Base-by-base conservation (phyloP, 352 stramenopile genomes). In the Phytopythium aichiense region DNA sequence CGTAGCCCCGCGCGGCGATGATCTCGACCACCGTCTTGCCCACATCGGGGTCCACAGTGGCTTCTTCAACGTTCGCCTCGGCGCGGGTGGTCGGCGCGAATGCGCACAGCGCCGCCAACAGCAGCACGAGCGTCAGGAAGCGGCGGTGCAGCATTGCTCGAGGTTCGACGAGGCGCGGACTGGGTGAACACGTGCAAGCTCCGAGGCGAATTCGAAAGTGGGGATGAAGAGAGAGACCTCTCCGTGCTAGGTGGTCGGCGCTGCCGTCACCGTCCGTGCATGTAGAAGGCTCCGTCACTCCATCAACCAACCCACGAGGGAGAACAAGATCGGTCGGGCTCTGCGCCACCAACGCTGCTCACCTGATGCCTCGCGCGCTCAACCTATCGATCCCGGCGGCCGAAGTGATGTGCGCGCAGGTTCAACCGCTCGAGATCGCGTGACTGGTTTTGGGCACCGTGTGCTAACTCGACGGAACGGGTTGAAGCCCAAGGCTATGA, bases 1-100 rank as follows among this genome's bases (percentile, higher is more conserved):
- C 52, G 61, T 88, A 88, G 22, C 79, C 79, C 18, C 78, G 73
- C 28, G 28, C 28, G 28, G 28, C 28, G 28, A 30, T 30, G 28
- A 30, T 30, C 28, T 30, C 28, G 28, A 74, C 50, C 55, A 74
- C 61, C 48, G 11, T 67, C 51, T 65, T 65, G 51, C 61, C 61
- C 28, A 64, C 65, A 23, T 72, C 62, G 12, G 64, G 61, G 25
- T 71, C 67, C n/a, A 69, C 63, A 7, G 58, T 67, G 12, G 66
- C 66, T 61, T 55, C 49, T 35, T 55, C 49, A 20, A 55, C 49
- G 6, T 55, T 28, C 15, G 49, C 49, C 23, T 55, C 49, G 25
- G 49, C 49, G 11, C 49, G 49, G 12, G 22, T 35, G 49, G 28
- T 35, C 23, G 49, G 12, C 11, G 20, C 25, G 49, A 55, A 55